Base-by-base conservation (phyloP, 2,329 filamentous ascomycete genomes). In the Dothistroma septosporum region DNA sequence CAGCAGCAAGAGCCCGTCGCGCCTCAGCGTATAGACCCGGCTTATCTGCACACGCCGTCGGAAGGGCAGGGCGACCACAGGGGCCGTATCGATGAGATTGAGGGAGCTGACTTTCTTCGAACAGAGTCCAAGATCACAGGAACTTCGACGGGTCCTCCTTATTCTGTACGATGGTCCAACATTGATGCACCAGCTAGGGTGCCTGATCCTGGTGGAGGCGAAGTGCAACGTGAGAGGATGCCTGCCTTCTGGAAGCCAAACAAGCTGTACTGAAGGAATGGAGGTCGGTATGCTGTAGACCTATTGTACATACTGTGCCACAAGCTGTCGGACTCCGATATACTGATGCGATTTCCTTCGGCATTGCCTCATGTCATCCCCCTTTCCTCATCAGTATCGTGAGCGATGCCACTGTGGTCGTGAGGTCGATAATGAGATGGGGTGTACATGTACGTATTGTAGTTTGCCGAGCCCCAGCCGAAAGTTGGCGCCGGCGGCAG, bases 221-320 rank as follows among this genome's bases (percentile, higher is more conserved):
- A 37, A 41, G 44, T 28, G 53, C 37, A 41, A 12, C 55, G 56
- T 11, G 62, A 67, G 46, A 66, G 64, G 2, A 67, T 74, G 53
- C 68, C 67, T 11, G 70, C 74, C 5, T 80, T 80, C 67, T 80
- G 78, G 78, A 75, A 73, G 65, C 77, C 77, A 12, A 73, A 80
- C 64, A 76, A 65, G 58, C 61, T 80, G 61, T 80, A 80, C 67
- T 80, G 72, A 77, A 21, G n/a, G n/a, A 31, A 12, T 19, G 16
- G 19, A 52, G 21, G 48, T 11, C 32, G 14, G 33, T 31, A 41
- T 44, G 14, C 14, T 12, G 5, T 8, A 28, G 2, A 6, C 7
- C n/a, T 7, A 14, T 50, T 28, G 10, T 50, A 50, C 7, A 28
- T 14, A 24, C 11, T 14, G 12, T 14, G 37, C 37, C 47, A 12